Evolutionary conservation across 2,329 filamentous ascomycete species (phyloP).

Genomic region (Sclerotinia minor): DNA sequence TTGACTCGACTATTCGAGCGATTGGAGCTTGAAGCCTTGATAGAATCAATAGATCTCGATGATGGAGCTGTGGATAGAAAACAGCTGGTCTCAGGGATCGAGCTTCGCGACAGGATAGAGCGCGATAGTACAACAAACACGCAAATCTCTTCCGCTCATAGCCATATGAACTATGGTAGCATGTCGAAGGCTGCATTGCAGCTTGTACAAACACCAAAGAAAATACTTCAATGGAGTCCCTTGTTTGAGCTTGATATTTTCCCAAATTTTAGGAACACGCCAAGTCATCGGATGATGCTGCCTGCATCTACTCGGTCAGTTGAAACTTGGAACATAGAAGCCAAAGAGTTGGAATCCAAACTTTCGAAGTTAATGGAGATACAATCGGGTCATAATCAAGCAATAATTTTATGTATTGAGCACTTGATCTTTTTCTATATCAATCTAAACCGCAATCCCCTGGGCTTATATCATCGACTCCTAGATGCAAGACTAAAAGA

Average conservation of each 20-base stretch:
- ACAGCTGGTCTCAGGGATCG: not conserved
- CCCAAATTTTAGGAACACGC: not conserved
- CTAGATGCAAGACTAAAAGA: not conserved
- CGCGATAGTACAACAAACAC: not conserved
- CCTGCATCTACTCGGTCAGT: not conserved
- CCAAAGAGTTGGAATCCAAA: not conserved
- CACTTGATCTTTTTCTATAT: not conserved
- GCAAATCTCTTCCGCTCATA: not conserved
- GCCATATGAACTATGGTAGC: not conserved
- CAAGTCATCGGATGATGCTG: accelerated
- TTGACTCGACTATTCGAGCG: not conserved
- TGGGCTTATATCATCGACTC: not conserved
- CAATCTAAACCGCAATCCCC: accelerated
- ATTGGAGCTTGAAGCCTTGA: conserved; percentile 14
- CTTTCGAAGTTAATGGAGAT: not conserved
- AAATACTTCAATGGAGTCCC: not conserved
- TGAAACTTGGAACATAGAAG: not conserved
- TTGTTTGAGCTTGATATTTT: conserved; percentile 15
- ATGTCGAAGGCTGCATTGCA: not conserved
- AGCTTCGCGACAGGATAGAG: not conserved
- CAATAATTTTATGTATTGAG: not conserved
- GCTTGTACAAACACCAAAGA: accelerated
- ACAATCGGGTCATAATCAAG: not conserved
- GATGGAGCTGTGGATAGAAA: not conserved
- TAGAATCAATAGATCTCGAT: not conserved